phyloP scores from a whole-genome alignment of 805 yeast species.

The Blastobotrys terrestris region DNA sequence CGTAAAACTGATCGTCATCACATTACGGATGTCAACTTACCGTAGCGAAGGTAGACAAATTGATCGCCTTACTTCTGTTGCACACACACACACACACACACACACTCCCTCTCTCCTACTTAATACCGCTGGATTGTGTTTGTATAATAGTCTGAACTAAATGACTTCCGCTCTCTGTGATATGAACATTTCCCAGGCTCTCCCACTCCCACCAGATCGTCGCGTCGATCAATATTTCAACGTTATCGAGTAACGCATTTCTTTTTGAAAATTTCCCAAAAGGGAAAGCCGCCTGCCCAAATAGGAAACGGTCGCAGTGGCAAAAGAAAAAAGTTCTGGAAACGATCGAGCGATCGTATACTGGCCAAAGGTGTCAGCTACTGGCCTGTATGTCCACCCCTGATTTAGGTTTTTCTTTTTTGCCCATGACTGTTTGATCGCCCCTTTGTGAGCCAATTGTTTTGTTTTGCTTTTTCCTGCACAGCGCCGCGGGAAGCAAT shows the following conservation, averaged over 20 bases:
- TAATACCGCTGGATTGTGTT: too few species aligned
- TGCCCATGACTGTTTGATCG: not conserved
- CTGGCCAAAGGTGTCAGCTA: not conserved
- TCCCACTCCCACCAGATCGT: not conserved
- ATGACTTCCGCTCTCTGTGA: too few species aligned
- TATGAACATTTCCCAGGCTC: too few species aligned
- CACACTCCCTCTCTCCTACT: too few species aligned
- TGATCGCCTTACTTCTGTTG: too few species aligned
- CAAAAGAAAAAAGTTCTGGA: not conserved
- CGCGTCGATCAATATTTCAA: not conserved
- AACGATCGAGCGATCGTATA: not conserved
- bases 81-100: too few species aligned
- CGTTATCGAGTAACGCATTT: not conserved
- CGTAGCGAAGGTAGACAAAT: not conserved
- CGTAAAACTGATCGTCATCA: not conserved
- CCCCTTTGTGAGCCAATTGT: not conserved
- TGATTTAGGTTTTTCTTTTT: not conserved
- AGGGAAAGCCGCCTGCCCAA: not conserved
- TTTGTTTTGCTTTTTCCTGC: not conserved
- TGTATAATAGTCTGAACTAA: too few species aligned
- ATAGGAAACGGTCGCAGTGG: not conserved
- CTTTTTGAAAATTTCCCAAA: not conserved
- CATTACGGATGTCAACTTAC: not conserved
- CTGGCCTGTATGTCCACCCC: not conserved
- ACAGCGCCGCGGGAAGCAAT: not conserved